Evolutionary conservation across 2,329 filamentous ascomycete species (phyloP).

Genomic region (Remersonia thermophila): DNA sequence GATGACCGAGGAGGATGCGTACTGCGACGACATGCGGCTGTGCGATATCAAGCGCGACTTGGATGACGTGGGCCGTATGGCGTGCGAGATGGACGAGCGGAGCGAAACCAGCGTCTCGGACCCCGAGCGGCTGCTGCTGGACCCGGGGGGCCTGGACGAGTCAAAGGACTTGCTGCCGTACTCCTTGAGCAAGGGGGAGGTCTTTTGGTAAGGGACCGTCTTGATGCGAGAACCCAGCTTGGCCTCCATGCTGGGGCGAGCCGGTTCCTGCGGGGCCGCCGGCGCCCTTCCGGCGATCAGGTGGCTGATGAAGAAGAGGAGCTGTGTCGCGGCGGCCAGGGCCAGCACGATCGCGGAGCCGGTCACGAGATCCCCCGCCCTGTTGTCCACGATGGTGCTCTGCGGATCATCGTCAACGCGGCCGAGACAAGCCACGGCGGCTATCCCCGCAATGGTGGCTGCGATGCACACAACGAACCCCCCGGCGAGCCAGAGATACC

Average conservation of each 20-base stretch:
- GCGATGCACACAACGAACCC: slow-evolving; percentile 30
- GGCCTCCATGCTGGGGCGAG: slow-evolving; percentile 22
- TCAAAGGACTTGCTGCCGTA: slow-evolving; percentile 25
- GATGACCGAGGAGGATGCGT: slow-evolving; percentile 28
- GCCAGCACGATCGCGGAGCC: slow-evolving; percentile 34
- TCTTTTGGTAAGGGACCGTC: slow-evolving; percentile 39
- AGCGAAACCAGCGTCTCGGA: slow-evolving; percentile 36
- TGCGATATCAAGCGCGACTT: slow-evolving; percentile 40
- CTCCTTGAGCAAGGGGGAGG: slow-evolving; percentile 23
- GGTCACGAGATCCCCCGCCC: slow-evolving; percentile 27
- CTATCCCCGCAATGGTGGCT: slow-evolving; percentile 33
- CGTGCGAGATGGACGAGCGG: slow-evolving; percentile 35
- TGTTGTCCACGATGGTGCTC: slow-evolving; percentile 23
- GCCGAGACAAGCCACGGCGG: slow-evolving; percentile 30
- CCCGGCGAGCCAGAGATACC: slow-evolving; percentile 25
- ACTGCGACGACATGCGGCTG: slow-evolving; percentile 24
- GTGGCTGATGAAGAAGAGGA: slow-evolving; percentile 35
- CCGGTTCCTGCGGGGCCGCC: slow-evolving; percentile 17
- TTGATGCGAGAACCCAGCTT: slow-evolving; percentile 31
- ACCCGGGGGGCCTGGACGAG: slow-evolving; percentile 31
- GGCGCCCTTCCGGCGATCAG: slow-evolving; percentile 28
- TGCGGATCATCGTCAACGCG: slow-evolving; percentile 21
- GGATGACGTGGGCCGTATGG: slow-evolving; percentile 43
- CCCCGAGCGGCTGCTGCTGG: slow-evolving; percentile 32
- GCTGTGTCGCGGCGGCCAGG: slow-evolving; percentile 33